Conservation (phyloP, 23 red algal genomes). For the Gracilaria vermiculophylla region DNA sequence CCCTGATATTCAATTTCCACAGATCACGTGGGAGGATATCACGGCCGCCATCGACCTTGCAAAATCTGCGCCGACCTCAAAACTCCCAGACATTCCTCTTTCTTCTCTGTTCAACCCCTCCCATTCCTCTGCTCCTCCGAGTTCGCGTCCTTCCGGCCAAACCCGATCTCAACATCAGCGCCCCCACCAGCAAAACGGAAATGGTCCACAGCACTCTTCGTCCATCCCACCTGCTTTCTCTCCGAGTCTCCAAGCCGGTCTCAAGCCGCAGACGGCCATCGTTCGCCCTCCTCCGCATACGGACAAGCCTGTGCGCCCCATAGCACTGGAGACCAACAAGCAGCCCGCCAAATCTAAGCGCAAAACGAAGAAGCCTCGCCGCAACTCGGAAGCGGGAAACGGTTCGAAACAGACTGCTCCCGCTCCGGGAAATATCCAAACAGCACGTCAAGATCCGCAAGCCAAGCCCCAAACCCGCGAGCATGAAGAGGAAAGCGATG, state of each 20-base stretch:
- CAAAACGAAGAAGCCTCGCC: neutral
- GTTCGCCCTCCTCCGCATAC: neutral
- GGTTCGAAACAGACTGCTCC: neutral
- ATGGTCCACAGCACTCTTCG: neutral
- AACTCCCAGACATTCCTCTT: neutral
- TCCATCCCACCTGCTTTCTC: neutral
- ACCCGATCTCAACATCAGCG: neutral
- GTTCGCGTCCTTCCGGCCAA: neutral
- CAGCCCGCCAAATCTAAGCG: neutral
- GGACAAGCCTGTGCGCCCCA: neutral
- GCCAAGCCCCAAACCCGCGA: neutral
- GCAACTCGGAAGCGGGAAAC: neutral
- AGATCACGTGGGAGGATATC: slow-evolving; percentile 18
- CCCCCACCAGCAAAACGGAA: neutral
- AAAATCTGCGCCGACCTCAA: neutral
- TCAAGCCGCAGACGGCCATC: neutral
- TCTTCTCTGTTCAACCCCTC: neutral
- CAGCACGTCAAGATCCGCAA: neutral
- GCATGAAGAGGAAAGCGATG: neutral
- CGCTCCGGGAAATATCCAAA: neutral
- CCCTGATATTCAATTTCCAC: neutral
- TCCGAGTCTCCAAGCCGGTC: neutral
- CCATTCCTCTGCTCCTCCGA: neutral
- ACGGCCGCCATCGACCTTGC: slow-evolving; percentile 11
- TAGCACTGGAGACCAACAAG: neutral